Conservation (phyloP, 768 basidiomycete species). For the Naganishia vaughanmartiniae region DNA sequence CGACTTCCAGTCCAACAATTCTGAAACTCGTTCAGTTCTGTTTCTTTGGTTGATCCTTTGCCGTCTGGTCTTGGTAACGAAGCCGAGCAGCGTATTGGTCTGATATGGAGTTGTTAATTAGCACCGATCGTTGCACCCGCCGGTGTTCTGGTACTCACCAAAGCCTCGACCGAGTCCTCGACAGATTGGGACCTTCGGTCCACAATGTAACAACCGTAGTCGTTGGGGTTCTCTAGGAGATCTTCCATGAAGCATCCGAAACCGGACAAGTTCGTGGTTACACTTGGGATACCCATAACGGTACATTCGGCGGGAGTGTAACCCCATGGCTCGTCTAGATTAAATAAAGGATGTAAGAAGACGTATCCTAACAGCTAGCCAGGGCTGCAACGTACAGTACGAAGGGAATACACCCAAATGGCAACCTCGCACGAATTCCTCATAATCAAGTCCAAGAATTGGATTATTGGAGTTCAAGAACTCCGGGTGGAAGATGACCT, state of each 20-base stretch:
- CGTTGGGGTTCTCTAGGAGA: constrained; percentile 86
- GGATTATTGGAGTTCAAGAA: constrained; percentile 98
- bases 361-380: background rate
- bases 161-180: constrained; percentile 84
- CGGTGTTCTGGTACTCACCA: constrained; percentile 50
- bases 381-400: constrained; percentile 69
- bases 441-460: constrained; percentile 93
- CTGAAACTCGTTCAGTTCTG: constrained; percentile 88
- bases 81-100: constrained; percentile 51
- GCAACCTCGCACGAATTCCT: constrained; percentile 97
- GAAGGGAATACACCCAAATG: constrained; percentile 98
- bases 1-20: constrained; percentile 91
- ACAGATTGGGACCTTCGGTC: constrained; percentile 84
- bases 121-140: background rate
- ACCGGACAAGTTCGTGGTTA: constrained; percentile 96
- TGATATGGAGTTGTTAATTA: constrained; percentile 24
- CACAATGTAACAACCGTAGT: constrained; percentile 95
- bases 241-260: constrained; percentile 98
- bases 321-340: constrained; percentile 47
- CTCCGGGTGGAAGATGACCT: constrained; percentile 96
- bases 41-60: constrained; percentile 99
- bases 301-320: constrained; percentile 98
- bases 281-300: constrained; percentile 98
- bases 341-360: background rate
- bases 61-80: constrained; percentile 64